Base-by-base conservation (phyloP, 2,329 filamentous ascomycete genomes). In the Nigrospora sphaerica region DNA sequence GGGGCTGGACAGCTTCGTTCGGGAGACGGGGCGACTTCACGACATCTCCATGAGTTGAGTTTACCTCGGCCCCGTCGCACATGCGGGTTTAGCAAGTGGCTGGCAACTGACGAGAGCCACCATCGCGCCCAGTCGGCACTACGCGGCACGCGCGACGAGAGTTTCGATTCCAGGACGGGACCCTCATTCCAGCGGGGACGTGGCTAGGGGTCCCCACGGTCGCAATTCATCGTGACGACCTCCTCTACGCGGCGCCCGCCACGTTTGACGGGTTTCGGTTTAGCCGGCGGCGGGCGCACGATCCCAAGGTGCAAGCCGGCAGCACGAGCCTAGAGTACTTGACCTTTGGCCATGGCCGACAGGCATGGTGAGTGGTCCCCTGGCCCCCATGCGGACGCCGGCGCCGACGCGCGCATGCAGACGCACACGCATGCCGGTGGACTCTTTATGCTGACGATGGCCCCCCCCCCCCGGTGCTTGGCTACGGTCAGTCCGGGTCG, bases 181-280 rank as follows among this genome's bases (percentile, higher is more conserved):
- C 42, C 11, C 3, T 28, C 16, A 41, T 48, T 4, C 46, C 46
- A 5, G 44, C 43, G 7, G 46, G 46, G 6, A 45, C 37, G 12
- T 32, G 42, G 13, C 18, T 48, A 4, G 42, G 42, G 3, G 42
- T 48, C n/a, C 46, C 46, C 5, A 40, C 42, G 13, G 37, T 36
- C n/a, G 41, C 33, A 12, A 44, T 48, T 5, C 46, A 48, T 31
- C 35, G 45, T 10, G 42, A 48, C 18, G n/a, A 32, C 19, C 7
- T 16, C 6, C 10, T 45, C 6, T 48, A 45, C 19, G 32, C 42
- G 13, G 36, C 37, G 4, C 38, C 46, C 12, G 36, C 37, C 12
- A 32, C 7, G 17, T 45, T 48, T 13, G 42, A 48, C 19, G 42
- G 42, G 2, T 48, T 45, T 14, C 42, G 46, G 10, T 48, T 48